Evolutionary conservation across 768 basidiomycete species (phyloP).

Genomic region (Amyloporia xantha): DNA sequence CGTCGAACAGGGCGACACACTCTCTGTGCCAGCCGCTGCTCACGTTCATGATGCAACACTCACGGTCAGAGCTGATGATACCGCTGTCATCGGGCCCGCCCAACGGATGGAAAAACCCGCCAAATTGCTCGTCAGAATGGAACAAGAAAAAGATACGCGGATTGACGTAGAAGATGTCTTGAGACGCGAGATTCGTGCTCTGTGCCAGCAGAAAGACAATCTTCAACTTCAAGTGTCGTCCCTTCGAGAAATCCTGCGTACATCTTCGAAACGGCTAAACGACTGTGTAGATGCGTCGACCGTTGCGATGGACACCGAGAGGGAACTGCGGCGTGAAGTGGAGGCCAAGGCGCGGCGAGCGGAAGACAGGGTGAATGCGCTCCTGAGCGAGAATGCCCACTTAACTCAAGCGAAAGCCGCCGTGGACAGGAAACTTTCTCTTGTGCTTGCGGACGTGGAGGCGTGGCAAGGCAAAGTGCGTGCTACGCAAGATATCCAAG

Average conservation of each 20-base stretch:
- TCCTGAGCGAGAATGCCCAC: background rate
- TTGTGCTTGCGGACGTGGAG: conserved; percentile 5
- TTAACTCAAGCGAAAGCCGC: background rate
- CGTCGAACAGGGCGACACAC: background rate
- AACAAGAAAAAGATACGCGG: background rate
- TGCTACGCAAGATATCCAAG: conserved; percentile 15
- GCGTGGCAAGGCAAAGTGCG: conserved; percentile 12
- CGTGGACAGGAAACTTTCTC: conserved; percentile 1
- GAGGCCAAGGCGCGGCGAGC: conserved; percentile 1
- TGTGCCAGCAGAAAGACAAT: conserved; percentile 6
- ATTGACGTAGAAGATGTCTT: background rate
- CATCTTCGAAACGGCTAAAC: background rate
- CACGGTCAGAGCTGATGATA: background rate
- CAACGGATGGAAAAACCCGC: background rate
- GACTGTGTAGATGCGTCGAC: conserved; percentile 4
- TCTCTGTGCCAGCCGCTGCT: background rate
- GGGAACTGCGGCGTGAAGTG: background rate
- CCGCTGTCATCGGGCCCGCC: background rate
- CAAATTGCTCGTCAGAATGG: background rate
- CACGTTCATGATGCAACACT: background rate
- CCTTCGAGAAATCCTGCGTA: background rate
- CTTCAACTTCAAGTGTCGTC: conserved; percentile 2
- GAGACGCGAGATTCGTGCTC: background rate
- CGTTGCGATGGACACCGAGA: conserved; percentile 6
- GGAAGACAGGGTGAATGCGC: background rate